Base-by-base conservation (phyloP, 75 land plant genomes). In the Pinus tabuliformis region DNA sequence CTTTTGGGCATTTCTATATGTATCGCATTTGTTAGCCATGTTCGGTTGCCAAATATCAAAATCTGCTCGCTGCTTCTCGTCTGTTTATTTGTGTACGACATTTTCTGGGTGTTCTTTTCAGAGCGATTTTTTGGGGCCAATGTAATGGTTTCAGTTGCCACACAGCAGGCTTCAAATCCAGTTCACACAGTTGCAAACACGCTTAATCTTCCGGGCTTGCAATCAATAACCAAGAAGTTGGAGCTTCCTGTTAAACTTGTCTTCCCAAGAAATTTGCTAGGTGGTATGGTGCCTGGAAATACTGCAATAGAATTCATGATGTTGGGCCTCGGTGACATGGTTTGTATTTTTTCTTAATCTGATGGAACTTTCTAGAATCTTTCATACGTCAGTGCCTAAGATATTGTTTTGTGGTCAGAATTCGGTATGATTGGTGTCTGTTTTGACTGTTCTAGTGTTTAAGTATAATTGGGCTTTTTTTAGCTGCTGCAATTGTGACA, bases 291-390 rank as follows among this genome's bases (percentile, higher is more conserved):
- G 63, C 83, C 91, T 57, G 85, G 85, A 57, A 75, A 73, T 17
- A 78, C 56, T 74, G 81, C 74, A 16, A 26, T 62, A 13, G 95
- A 96, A 56, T 94, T 79, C 80, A 87, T 94, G 89, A 96, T 96
- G 98, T 89, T 96, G 58, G 99, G 99, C 22, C 92, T 96, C 37
- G 99, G 99, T 66, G 98, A 96, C 85, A 94, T 96, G 99, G 99
- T 96, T 81, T 74, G 82, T 57, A 18, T 80, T 68, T 58, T 78
- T 57, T 36, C 52, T 59, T 71, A 5, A 16, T 21, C 28, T 71
- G 73, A 4, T 77, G 15, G 33, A 17, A 6, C 24, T 73, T 6
- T 3, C 13, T 30, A 6, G 8, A 61, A 24, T 9, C 63, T 57
- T 36, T 18, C 75, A 76, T 15, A 16, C 72, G 7, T 1, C 21